phyloP scores from a whole-genome alignment of 345 rosid species.

The Populus simonii region DNA sequence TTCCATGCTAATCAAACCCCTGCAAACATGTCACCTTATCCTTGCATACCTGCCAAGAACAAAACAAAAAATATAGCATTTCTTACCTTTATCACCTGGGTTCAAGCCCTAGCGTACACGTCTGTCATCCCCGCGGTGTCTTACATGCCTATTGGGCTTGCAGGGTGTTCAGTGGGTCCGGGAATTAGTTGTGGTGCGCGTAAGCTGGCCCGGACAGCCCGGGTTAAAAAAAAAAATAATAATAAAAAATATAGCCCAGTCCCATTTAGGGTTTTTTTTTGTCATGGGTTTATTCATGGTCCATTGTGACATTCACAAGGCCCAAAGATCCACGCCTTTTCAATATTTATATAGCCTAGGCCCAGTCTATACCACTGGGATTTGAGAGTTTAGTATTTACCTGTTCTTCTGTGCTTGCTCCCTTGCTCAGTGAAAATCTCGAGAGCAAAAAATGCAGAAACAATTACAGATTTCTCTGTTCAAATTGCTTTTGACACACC shows the following conservation, averaged over 20 bases:
- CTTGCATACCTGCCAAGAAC: too few relatives aligned
- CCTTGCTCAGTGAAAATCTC: not conserved
- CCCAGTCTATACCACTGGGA: not conserved
- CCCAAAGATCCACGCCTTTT: not conserved
- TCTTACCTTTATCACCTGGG: too few relatives aligned
- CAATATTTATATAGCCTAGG: not conserved
- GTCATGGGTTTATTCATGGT: not conserved
- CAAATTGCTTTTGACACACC: slow-evolving; percentile 28
- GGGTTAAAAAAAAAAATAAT: too few relatives aligned
- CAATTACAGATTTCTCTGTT: slow-evolving; percentile 36
- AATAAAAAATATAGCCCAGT: too few relatives aligned
- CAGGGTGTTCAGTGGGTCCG: too few relatives aligned
- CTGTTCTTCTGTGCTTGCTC: not conserved
- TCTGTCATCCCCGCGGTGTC: too few relatives aligned
- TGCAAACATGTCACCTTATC: too few relatives aligned
- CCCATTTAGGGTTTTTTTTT: not conserved
- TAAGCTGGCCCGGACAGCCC: too few relatives aligned
- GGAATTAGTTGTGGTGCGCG: too few relatives aligned
- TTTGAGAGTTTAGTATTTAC: not conserved
- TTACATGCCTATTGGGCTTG: too few relatives aligned
- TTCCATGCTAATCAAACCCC: not conserved
- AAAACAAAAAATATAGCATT: too few relatives aligned
- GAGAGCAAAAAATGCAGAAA: slow-evolving; percentile 31
- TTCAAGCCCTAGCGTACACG: too few relatives aligned
- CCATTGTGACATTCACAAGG: not conserved